phyloP scores from a whole-genome alignment of 768 basidiomycete species.

The Termitomyces sp. region DNA sequence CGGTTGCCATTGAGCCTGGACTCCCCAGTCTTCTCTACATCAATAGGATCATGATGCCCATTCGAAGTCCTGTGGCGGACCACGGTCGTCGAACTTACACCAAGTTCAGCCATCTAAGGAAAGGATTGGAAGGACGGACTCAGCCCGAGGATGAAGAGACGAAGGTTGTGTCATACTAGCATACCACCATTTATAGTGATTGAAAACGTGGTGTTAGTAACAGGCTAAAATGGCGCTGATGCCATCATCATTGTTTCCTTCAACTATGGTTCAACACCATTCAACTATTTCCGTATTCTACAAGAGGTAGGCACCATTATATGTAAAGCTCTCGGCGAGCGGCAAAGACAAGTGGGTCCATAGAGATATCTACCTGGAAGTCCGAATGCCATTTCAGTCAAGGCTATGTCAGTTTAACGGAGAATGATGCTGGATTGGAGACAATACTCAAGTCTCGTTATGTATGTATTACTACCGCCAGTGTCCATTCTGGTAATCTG shows the following conservation, averaged over 20 bases:
- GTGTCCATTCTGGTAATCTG: not conserved
- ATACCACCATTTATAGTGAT: not conserved
- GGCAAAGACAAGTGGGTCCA: not conserved
- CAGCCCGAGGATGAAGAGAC: not conserved
- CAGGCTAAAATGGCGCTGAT: not conserved
- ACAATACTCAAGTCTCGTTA: not conserved
- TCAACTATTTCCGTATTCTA: too few species aligned
- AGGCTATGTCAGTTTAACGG: not conserved
- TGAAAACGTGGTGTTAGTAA: not conserved
- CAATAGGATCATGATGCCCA: conserved; percentile 6
- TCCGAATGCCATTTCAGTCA: not conserved
- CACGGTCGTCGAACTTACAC: not conserved
- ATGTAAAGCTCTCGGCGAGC: not conserved
- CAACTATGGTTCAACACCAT: too few species aligned
- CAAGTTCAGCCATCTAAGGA: not conserved
- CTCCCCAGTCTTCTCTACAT: conserved; percentile 9
- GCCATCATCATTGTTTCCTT: not conserved
- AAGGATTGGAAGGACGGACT: not conserved
- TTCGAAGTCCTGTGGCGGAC: conserved; percentile 11
- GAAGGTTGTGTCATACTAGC: not conserved
- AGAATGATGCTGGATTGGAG: not conserved
- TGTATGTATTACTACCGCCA: not conserved
- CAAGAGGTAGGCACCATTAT: not conserved
- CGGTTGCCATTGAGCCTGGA: not conserved
- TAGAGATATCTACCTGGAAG: not conserved